Evolutionary conservation across 2,329 filamentous ascomycete genomes (phyloP).

Genomic region (Microdochium bolleyi): DNA sequence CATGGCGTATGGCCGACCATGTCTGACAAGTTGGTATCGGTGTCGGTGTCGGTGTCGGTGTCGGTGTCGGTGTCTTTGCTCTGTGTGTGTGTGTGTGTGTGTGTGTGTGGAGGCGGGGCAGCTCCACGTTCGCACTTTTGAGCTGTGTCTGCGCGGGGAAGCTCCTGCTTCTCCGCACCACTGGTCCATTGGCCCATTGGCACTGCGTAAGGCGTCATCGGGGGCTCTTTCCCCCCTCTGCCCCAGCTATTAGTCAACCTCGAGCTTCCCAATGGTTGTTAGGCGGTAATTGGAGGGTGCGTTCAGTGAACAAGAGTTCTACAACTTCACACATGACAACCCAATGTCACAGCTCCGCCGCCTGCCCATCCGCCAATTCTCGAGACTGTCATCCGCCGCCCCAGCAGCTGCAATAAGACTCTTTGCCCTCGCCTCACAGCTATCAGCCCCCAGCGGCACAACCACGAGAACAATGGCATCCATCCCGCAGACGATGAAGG

Average conservation of each 20-base stretch:
- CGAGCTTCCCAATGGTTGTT: not conserved
- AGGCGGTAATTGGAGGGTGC: too few species aligned
- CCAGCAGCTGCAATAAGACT: not conserved
- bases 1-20: too few species aligned
- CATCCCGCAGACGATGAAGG: constrained; percentile 63
- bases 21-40: too few species aligned
- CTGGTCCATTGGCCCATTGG: too few species aligned
- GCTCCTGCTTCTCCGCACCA: too few species aligned
- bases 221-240: not conserved
- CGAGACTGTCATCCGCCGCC: not conserved
- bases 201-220: not conserved
- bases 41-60: too few species aligned
- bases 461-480: constrained; percentile 18
- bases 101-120: too few species aligned
- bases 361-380: not conserved
- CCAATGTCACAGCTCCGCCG: not conserved
- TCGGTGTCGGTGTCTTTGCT: too few species aligned
- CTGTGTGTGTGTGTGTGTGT: too few species aligned
- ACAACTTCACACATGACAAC: not conserved
- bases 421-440: not conserved
- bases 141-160: too few species aligned
- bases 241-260: too few species aligned
- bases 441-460: not conserved
- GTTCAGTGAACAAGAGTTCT: not conserved
- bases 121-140: too few species aligned